Base-by-base conservation (phyloP, 306 rosid species). In the Oemleria cerasiformis region DNA sequence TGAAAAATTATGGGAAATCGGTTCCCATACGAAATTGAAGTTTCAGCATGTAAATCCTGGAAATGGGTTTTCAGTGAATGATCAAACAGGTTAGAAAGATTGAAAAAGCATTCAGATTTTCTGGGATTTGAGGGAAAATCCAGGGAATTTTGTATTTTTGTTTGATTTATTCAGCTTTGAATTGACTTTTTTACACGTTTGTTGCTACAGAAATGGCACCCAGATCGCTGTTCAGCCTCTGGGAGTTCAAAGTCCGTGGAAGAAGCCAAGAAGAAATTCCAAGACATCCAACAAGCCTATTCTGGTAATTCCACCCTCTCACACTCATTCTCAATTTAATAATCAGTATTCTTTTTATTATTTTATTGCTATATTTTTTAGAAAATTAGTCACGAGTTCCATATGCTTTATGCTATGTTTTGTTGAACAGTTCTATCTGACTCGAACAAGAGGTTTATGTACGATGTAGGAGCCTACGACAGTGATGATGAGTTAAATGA, bases 181-280 rank as follows among this genome's bases (percentile, higher is more conserved):
- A 10, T 47, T 20, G 15, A 10, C 13, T 65, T 38, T 54, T 69
- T 25, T 70, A 36, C 59, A 55, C 66, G 25, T 69, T 83, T 86
- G 60, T 56, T 81, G 83, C 67, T 51, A 44, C 78, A 95, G 99
- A 91, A 75, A 89, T 95, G 99, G 99, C 99, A 95, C 76, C 99
- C 97, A 34, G 99, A 95, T 91, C 99, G 99, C 66, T 91, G 92
- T 84, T 89, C 96, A 34, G 90, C 96, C 0, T 63, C 87, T 0
- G 94, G 97, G 40, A 88, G 86, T 79, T 77, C 88, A 9, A 91
- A 84, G 84, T 86, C 77, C 66, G 92, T 82, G 65, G 99, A 95
- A 70, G 96, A 95, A 67, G 85, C 99, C 38, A 95, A 91, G 87
- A 86, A 76, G 84, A 91, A 95, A 78, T 95, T 95, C 42, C 99